Evolutionary conservation across 2,329 filamentous ascomycete genomes (phyloP).

Genomic region (Pyricularia sp.): DNA sequence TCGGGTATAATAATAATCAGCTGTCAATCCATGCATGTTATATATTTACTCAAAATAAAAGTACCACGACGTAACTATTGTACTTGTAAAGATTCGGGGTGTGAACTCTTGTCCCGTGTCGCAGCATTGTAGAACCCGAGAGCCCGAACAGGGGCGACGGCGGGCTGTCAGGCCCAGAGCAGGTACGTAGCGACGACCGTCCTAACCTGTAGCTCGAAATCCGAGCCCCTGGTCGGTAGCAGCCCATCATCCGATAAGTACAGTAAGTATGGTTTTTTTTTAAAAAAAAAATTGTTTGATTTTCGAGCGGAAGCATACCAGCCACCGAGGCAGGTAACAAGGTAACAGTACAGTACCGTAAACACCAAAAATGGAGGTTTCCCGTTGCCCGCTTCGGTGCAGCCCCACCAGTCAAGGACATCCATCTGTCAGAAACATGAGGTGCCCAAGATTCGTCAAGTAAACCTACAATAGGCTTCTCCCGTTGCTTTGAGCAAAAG

Average conservation of each 20-base stretch:
- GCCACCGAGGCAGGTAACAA: too few relatives aligned
- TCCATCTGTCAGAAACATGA: background rate
- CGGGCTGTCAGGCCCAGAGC: background rate
- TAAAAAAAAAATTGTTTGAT: too few relatives aligned
- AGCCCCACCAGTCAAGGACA: background rate
- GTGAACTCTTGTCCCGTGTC: background rate
- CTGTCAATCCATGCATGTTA: background rate
- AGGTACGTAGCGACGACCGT: background rate
- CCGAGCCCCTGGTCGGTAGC: background rate
- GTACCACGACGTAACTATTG: background rate
- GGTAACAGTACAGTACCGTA: too few relatives aligned
- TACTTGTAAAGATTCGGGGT: background rate
- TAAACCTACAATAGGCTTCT: background rate
- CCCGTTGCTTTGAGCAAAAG: background rate
- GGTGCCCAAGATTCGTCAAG: background rate
- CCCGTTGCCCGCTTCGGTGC: background rate
- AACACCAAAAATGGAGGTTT: background rate
- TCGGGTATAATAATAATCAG: background rate
- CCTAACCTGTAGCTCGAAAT: background rate
- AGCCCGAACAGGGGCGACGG: background rate
- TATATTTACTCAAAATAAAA: background rate
- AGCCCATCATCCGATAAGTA: background rate
- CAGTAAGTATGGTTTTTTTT: too few relatives aligned
- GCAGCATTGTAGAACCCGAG: background rate
- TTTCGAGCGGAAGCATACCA: too few relatives aligned